These are phyloP conservation scores for Glomus cerebriforme DNA, from an alignment of 192 early-diverging fungal genomes.

Conservation along the genomic window DNA sequence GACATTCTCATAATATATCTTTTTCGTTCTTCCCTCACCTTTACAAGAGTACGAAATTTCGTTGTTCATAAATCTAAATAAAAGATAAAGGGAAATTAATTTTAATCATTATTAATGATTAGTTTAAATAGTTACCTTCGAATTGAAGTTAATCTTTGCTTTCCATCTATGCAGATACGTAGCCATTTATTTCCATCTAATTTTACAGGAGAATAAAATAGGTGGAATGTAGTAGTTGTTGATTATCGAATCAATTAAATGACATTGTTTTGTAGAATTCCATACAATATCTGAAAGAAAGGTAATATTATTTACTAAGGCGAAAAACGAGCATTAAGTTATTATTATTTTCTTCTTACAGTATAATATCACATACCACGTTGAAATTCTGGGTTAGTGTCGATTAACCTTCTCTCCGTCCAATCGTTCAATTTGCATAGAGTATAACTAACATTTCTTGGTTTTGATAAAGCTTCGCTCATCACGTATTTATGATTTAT, in stretches of 20 bases:
- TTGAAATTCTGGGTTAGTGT: slow-evolving; percentile 5
- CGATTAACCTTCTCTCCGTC: neutral
- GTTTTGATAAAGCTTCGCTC: neutral
- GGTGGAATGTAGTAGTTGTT: slow-evolving; percentile 41
- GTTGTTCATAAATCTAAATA: slow-evolving; percentile 37
- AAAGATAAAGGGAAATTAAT: neutral
- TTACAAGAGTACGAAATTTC: slow-evolving; percentile 30
- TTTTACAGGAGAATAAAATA: slow-evolving; percentile 30
- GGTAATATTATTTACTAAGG: neutral
- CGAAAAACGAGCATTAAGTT: too few relatives aligned
- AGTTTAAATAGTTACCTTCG: slow-evolving; percentile 19
- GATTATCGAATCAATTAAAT: slow-evolving; percentile 37
- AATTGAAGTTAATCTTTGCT: slow-evolving; percentile 38
- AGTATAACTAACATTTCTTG: slow-evolving; percentile 23
- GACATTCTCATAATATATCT: slow-evolving; percentile 7
- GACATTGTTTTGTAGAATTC: slow-evolving; percentile 22
- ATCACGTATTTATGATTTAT: neutral
- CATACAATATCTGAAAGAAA: neutral
- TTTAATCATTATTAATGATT: neutral
- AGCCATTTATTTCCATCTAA: slow-evolving; percentile 5
- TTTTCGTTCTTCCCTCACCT: neutral
- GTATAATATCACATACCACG: neutral
- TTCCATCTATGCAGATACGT: slow-evolving; percentile 33
- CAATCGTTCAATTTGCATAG: neutral
- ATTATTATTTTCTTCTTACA: neutral